These are phyloP conservation scores for Trametopsis cervina DNA, from an alignment of 768 basidiomycete species.

Conservation along the genomic window DNA sequence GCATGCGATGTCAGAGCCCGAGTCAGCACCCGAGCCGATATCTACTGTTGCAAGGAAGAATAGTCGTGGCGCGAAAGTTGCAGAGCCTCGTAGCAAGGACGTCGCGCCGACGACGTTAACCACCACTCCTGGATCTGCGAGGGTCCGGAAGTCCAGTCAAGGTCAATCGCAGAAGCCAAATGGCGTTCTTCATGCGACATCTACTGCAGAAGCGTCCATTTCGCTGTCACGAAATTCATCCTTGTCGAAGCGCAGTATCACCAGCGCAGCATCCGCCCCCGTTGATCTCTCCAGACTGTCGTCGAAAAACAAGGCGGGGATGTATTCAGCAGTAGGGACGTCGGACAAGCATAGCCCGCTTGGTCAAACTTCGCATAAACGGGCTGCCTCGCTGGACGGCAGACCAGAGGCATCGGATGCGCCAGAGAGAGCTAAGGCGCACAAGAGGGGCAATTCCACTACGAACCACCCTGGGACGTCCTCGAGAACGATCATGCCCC, in stretches of 20 bases:
- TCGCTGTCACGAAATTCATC: conserved; percentile 24
- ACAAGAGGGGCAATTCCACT: conserved; percentile 12
- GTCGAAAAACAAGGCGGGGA: not conserved
- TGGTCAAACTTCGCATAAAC: conserved; percentile 11
- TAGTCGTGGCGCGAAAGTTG: not conserved
- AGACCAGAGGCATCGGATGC: not conserved
- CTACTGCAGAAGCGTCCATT: conserved; percentile 5
- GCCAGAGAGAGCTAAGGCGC: not conserved
- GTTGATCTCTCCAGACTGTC: conserved; percentile 1
- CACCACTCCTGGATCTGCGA: conserved; percentile 5
- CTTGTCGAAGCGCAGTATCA: conserved; percentile 19
- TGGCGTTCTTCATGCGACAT: conserved; percentile 1
- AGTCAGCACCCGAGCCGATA: not conserved
- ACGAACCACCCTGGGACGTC: conserved; percentile 5
- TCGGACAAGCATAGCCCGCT: not conserved
- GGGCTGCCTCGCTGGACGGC: conserved; percentile 14
- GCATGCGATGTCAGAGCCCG: not conserved
- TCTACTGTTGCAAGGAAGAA: not conserved
- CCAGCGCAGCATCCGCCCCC: conserved; percentile 19
- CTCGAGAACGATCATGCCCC: conserved; percentile 3
- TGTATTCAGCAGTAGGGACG: conserved; percentile 4
- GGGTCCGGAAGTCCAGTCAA: not conserved
- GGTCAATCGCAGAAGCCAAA: not conserved
- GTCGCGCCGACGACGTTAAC: not conserved
- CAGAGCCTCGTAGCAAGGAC: conserved; percentile 3